Percentiles rank a stretch among this genome's conserved stretches.
These are phyloP conservation scores for Calonectria multiphialidica DNA, from an alignment of 2,329 filamentous ascomycete genomes.

Conservation along the genomic window DNA sequence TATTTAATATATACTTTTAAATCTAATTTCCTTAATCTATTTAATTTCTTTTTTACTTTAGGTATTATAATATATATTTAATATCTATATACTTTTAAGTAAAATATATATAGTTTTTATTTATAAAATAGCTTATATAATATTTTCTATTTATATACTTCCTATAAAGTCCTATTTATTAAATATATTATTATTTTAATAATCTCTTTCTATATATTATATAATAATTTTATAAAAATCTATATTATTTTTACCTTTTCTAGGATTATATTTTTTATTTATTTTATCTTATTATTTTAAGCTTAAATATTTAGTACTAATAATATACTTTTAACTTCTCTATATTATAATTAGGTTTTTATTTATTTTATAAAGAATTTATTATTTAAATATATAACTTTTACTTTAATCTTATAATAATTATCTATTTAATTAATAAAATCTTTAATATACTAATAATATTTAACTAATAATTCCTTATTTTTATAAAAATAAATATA, in stretches of 20 bases:
- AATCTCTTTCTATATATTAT: not conserved
- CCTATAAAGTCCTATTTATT: not conserved
- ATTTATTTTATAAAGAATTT: not conserved
- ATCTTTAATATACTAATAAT: not conserved
- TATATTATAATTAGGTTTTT: not conserved
- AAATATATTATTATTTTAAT: not conserved
- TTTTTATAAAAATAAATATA: not conserved
- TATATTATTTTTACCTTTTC: not conserved
- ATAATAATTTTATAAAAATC: not conserved
- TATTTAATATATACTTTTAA: not conserved
- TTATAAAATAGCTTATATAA: not conserved
- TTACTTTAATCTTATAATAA: not conserved
- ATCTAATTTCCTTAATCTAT: not conserved
- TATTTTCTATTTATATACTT: not conserved
- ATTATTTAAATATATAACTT: not conserved
- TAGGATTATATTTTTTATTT: not conserved
- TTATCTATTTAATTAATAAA: not conserved
- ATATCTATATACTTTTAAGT: not conserved
- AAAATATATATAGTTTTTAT: not conserved
- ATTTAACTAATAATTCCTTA: not conserved
- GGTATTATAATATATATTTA: not conserved
- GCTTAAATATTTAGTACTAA: not conserved
- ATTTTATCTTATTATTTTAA: not conserved
- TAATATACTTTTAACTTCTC: not conserved
- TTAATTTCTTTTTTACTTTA: not conserved